phyloP scores from a whole-genome alignment of 768 basidiomycete genomes.

The Mycena galericulata region DNA sequence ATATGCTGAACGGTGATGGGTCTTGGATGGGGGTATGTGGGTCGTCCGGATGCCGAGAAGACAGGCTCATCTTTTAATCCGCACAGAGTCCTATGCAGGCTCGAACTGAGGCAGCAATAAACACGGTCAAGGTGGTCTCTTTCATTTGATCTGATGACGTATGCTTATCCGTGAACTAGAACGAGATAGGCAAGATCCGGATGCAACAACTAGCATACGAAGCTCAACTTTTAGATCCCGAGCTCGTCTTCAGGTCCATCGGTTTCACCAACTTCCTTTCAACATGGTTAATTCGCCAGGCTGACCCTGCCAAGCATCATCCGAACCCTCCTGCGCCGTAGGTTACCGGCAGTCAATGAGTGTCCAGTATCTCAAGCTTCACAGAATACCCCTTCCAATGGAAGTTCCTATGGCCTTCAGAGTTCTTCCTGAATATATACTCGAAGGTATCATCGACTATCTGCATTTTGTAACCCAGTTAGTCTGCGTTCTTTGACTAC shows the following conservation, averaged over 20 bases:
- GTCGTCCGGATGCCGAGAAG: background rate
- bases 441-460: slow-evolving; percentile 95
- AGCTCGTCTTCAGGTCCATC: slow-evolving; percentile 81
- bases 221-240: slow-evolving; percentile 89
- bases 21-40: slow-evolving; percentile 85
- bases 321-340: slow-evolving; percentile 78
- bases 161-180: slow-evolving; percentile 48
- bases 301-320: slow-evolving; percentile 83
- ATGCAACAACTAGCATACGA: slow-evolving; percentile 85
- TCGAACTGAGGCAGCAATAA: slow-evolving; percentile 82
- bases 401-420: slow-evolving; percentile 89
- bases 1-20: slow-evolving; percentile 78
- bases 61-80: background rate
- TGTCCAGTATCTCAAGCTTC: background rate
- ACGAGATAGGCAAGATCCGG: slow-evolving; percentile 76
- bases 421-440: slow-evolving; percentile 91
- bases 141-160: background rate
- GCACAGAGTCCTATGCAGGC: slow-evolving; percentile 76
- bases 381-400: slow-evolving; percentile 86
- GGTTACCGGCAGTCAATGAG: slow-evolving; percentile 41
- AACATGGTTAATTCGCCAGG: slow-evolving; percentile 92
- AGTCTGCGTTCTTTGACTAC: slow-evolving; percentile 34
- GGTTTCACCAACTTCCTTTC: slow-evolving; percentile 92
- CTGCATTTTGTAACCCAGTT: slow-evolving; percentile 87
- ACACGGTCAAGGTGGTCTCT: slow-evolving; percentile 74